phyloP scores from a whole-genome alignment of 306 rosid genomes.

The Vigna hirtella region DNA sequence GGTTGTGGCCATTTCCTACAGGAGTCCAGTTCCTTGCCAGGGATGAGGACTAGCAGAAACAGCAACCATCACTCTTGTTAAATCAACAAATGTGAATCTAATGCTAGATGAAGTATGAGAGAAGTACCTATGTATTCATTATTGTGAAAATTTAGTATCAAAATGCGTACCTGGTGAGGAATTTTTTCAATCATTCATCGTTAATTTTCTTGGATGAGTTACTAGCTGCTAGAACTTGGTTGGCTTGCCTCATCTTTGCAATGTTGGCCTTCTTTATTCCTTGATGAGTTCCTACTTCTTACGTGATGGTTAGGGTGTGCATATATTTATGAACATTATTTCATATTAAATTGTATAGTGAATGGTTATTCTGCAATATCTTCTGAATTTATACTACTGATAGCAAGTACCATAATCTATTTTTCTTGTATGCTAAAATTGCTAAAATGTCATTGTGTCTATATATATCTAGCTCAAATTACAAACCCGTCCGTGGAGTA shows the following conservation, averaged over 20 bases:
- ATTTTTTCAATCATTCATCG: constrained; percentile 45
- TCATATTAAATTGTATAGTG: constrained; percentile 54
- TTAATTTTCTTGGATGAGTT: constrained; percentile 56
- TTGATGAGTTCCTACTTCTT: constrained; percentile 44
- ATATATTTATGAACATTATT: constrained; percentile 52
- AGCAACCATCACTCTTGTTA: constrained; percentile 38
- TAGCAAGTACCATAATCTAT: constrained; percentile 11
- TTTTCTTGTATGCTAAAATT: constrained; percentile 13
- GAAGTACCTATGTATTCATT: constrained; percentile 33
- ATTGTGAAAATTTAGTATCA: constrained; percentile 42
- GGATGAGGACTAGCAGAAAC: constrained; percentile 41
- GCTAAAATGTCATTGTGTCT: constrained; percentile 2
- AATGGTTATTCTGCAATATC: constrained; percentile 46
- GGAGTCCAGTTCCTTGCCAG: constrained; percentile 42
- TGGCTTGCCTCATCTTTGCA: constrained; percentile 52
- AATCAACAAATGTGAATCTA: constrained; percentile 38
- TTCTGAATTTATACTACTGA: constrained; percentile 18
- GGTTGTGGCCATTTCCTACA: constrained; percentile 46
- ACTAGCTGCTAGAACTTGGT: constrained; percentile 56
- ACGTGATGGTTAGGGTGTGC: constrained; percentile 51
- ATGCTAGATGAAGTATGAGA: constrained; percentile 47
- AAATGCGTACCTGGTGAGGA: constrained; percentile 51
- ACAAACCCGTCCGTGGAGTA: constrained; percentile 11
- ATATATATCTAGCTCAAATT: neutral
- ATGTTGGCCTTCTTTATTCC: constrained; percentile 36